Percentiles rank a stretch among this genome's conserved stretches.
These are phyloP conservation scores for Suillus subluteus DNA, from an alignment of 768 basidiomycete species.

Conservation along the genomic window DNA sequence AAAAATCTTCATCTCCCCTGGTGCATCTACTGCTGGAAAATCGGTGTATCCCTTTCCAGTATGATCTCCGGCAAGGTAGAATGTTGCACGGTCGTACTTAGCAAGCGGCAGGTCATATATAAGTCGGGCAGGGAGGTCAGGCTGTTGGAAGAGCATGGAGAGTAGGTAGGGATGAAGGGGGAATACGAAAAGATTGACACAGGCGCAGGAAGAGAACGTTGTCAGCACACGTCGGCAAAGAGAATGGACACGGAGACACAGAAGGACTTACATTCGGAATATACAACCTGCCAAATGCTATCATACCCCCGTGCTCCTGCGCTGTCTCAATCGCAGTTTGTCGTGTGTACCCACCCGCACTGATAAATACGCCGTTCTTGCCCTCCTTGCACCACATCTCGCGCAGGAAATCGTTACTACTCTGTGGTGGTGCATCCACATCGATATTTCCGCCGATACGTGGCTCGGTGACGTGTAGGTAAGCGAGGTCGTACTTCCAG, in stretches of 20 bases:
- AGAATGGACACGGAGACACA: not conserved
- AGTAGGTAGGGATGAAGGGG: not conserved
- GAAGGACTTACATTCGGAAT: slow-evolving; percentile 5
- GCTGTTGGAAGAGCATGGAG: slow-evolving; percentile 19
- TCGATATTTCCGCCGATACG: slow-evolving; percentile 22
- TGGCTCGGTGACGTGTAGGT: slow-evolving; percentile 45
- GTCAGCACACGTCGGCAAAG: not conserved
- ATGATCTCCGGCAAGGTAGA: slow-evolving; percentile 28
- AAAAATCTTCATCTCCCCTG: not conserved
- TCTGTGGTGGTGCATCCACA: slow-evolving; percentile 5
- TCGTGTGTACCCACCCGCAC: slow-evolving; percentile 10
- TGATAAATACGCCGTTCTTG: slow-evolving; percentile 6
- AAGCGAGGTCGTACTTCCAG: slow-evolving; percentile 37
- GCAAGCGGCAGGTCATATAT: slow-evolving; percentile 30
- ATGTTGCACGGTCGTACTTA: slow-evolving; percentile 29
- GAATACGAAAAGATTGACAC: not conserved
- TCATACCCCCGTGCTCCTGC: slow-evolving; percentile 9
- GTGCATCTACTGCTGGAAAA: slow-evolving; percentile 29
- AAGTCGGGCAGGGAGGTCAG: slow-evolving; percentile 38
- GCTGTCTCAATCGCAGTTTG: slow-evolving; percentile 3
- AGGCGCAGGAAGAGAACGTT: not conserved
- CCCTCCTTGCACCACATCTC: slow-evolving; percentile 25
- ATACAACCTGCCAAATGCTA: slow-evolving; percentile 12
- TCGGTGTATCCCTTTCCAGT: slow-evolving; percentile 35
- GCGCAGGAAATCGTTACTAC: slow-evolving; percentile 32